Base-by-base conservation (phyloP, 768 basidiomycete genomes). In the Suillus bovinus region DNA sequence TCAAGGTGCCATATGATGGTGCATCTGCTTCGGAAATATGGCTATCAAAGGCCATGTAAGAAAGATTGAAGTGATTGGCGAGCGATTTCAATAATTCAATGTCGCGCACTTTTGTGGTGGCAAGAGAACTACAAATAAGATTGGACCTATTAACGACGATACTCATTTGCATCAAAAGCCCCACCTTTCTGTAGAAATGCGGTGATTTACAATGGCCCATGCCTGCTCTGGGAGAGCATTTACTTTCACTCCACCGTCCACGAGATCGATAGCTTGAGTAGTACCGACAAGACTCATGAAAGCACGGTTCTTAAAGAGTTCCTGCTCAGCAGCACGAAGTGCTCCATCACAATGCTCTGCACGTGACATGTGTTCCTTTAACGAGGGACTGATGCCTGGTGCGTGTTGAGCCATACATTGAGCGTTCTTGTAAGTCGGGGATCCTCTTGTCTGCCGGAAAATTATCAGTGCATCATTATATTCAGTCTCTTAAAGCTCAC, bases 181-280 rank as follows among this genome's bases (percentile, higher is more conserved):
- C 38, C 33, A 81, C 86, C 86, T 88, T 55, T 81, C 78, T 8
- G 83, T 82, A 5, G 86, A 80, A 58, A 92, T 84, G 6, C 90
- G 86, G 68, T 90, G 89, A 69, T 93, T 90, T 33, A 92, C 81
- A 27, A 91, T 72, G 1, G 86, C 89, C 71, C 78, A 86, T 1
- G 84, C 88, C 60, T 77, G 79, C 73, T 94, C 92, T 1, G 93
- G 93, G 27, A 95, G 81, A 31, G 91, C 91, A 68, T 94, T 94
- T 31, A 81, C 80, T 73, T 93, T 92, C 33, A 87, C 83, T 13
- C 86, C 88, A 24, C 86, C 86, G n/a, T 79, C 76, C 39, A 86
- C 81, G 14, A 94, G 70, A 68, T 93, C 91, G 49, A 89, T 82
- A 1, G 93, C 93, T 72, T 92, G 90, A 1, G 92, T 93, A 5